Evolutionary conservation across 495 filamentous ascomycete genomes (phyloP), one percentile per base, ranked within the genome.

Genomic region (Neurospora sp.): DNA sequence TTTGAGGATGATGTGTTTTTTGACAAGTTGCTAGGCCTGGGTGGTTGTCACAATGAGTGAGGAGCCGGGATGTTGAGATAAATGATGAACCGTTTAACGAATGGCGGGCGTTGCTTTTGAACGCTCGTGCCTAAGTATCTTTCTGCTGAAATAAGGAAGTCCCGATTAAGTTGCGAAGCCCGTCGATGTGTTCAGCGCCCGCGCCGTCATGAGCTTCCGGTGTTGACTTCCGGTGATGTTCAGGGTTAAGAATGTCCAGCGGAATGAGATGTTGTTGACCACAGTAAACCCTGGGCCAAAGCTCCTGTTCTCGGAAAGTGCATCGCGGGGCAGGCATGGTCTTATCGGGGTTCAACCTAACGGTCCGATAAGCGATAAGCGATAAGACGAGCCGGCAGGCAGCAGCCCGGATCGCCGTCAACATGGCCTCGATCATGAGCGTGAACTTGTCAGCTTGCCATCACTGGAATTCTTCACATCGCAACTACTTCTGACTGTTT

Each of bases 11-110:
- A n/a, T n/a, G n/a, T n/a, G n/a, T n/a, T n/a, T n/a, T n/a, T n/a
- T n/a, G n/a, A n/a, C n/a, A n/a, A n/a, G n/a, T n/a, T n/a, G n/a
- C n/a, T n/a, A n/a, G n/a, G n/a, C n/a, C n/a, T n/a, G n/a, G 70
- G 70, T 38, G 15, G n/a, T 8, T 13, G n/a, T n/a, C n/a, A n/a
- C 54, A n/a, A 73, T 74, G 7, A 62, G 69, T 73, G 72, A 62
- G 59, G 0, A 2, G 17, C 54, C 40, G 48, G 70, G 73, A 74
- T 15, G 54, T 0, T 8, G 54, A 62, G 13, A 54, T 62, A 2
- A 13, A 17, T 31, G 37, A n/a, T n/a, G n/a, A n/a, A n/a, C 21
- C 43, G 19, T 24, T 9, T 21, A 9, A 1, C 5, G 9, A n/a
- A 48, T 24, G 9, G 1, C 3, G 19, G n/a, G 1, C 3, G 19